Evolutionary conservation across 1,284 basidiomycete genomes (phyloP).

Genomic region (Trichosporon coremiiforme): DNA sequence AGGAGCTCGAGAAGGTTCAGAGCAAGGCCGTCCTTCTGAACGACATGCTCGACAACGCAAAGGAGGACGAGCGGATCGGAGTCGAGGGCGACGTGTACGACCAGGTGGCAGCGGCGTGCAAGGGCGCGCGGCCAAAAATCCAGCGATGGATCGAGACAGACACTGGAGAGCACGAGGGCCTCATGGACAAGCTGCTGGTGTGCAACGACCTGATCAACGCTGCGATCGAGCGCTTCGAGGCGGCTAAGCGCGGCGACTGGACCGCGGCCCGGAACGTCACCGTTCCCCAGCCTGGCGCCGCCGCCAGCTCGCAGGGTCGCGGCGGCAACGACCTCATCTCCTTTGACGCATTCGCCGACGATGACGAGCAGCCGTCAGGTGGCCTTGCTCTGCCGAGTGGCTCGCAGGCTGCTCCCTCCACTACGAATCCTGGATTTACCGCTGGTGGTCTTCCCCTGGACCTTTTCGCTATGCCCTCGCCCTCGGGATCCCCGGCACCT

Average conservation of each 20-base stretch:
- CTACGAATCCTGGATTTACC: constrained; percentile 39
- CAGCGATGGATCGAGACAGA: constrained; percentile 98
- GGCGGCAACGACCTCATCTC: constrained; percentile 51
- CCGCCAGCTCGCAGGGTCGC: constrained; percentile 35
- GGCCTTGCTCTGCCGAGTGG: constrained; percentile 48
- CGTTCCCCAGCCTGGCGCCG: constrained; percentile 33
- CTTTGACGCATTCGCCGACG: constrained; percentile 56
- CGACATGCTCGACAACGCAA: constrained; percentile 95
- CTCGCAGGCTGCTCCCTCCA: constrained; percentile 31
- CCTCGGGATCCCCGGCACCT: constrained; percentile 38
- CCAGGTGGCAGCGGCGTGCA: constrained; percentile 86
- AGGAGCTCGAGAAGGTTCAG: constrained; percentile 92
- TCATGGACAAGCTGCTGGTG: constrained; percentile 88
- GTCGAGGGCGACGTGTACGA: constrained; percentile 89
- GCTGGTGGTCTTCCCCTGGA: constrained; percentile 55
- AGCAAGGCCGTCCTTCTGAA: constrained; percentile 90
- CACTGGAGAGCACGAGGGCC: constrained; percentile 73
- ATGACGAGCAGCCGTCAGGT: constrained; percentile 41
- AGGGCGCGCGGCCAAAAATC: constrained; percentile 84
- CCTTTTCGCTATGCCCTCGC: constrained; percentile 51
- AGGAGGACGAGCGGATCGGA: constrained; percentile 75
- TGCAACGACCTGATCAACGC: constrained; percentile 98
- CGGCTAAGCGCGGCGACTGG: constrained; percentile 87
- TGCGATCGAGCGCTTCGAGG: constrained; percentile 83
- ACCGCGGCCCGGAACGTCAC: constrained; percentile 45